These are phyloP conservation scores for Cordyceps cicadae DNA, from an alignment of 2,329 filamentous ascomycete species.

Conservation along the genomic window DNA sequence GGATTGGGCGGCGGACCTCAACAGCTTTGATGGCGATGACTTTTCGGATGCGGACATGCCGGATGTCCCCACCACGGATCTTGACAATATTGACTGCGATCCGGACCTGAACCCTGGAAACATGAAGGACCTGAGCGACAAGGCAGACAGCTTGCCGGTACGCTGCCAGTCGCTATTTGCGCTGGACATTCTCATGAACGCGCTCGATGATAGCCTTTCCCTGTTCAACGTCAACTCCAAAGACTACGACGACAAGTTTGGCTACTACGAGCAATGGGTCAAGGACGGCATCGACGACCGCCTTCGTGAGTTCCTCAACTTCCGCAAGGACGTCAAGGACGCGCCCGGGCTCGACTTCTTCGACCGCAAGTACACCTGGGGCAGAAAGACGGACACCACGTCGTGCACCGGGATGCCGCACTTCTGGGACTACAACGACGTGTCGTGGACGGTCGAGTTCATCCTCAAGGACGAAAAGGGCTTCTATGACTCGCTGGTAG, in stretches of 20 bases:
- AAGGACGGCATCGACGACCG: neutral
- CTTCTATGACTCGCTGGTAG: conserved; percentile 15
- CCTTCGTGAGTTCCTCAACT: neutral
- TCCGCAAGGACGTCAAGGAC: neutral
- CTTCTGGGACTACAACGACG: neutral
- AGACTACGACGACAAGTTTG: conserved; percentile 1
- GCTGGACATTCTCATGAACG: neutral
- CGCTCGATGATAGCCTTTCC: neutral
- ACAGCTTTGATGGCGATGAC: neutral
- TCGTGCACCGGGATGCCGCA: neutral
- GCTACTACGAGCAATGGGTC: neutral
- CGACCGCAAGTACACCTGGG: neutral
- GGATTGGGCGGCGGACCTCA: conserved; percentile 17
- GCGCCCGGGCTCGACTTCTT: neutral
- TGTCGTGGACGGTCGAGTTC: neutral
- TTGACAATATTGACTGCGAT: too few species aligned
- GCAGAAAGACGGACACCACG: neutral
- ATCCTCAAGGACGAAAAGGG: conserved; percentile 14
- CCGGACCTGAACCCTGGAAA: too few species aligned
- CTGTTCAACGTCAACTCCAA: neutral
- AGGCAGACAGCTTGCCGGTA: too few species aligned
- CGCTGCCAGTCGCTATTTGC: neutral
- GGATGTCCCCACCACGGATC: too few species aligned
- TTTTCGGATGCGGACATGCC: neutral
- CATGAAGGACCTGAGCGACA: too few species aligned